A percentile compares a stretch with the other conserved stretches of the same genome.
phyloP scores from a whole-genome alignment of 2,329 filamentous ascomycete genomes.

The Fusarium sp. region DNA sequence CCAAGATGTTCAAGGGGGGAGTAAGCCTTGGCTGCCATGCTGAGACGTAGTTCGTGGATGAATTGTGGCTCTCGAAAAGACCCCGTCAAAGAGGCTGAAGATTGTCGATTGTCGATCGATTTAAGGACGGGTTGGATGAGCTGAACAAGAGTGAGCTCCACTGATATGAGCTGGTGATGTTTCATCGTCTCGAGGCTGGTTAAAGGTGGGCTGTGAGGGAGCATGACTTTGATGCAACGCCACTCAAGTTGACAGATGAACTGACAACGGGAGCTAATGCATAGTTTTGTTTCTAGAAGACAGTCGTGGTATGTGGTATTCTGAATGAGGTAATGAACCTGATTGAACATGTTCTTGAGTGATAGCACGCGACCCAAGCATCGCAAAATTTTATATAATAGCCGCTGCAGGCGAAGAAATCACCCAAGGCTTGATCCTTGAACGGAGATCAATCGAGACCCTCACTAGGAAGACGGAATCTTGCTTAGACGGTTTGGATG shows the following conservation, averaged over 20 bases:
- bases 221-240: not conserved
- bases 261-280: constrained; percentile 1
- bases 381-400: not conserved
- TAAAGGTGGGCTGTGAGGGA: not conserved
- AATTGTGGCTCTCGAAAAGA: not conserved
- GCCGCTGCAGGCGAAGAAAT: not conserved
- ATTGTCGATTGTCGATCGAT: constrained; percentile 1
- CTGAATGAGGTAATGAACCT: not conserved
- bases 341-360: not conserved
- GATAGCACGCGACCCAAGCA: not conserved
- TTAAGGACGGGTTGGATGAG: not conserved
- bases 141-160: not conserved
- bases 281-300: not conserved
- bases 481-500: not conserved
- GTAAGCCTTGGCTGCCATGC: not conserved
- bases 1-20: not conserved
- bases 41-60: not conserved
- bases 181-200: constrained; percentile 1
- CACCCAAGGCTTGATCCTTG: not conserved
- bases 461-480: not conserved
- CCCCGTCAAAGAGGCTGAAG: not conserved
- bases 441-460: not conserved
- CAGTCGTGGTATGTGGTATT: not conserved
- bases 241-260: not conserved
- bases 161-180: not conserved